A percentile compares a stretch with the other conserved stretches of the same genome.
These are phyloP conservation scores for Hyaloperonospora arabidopsidis DNA, from an alignment of 352 stramenopile species.

Conservation along the genomic window DNA sequence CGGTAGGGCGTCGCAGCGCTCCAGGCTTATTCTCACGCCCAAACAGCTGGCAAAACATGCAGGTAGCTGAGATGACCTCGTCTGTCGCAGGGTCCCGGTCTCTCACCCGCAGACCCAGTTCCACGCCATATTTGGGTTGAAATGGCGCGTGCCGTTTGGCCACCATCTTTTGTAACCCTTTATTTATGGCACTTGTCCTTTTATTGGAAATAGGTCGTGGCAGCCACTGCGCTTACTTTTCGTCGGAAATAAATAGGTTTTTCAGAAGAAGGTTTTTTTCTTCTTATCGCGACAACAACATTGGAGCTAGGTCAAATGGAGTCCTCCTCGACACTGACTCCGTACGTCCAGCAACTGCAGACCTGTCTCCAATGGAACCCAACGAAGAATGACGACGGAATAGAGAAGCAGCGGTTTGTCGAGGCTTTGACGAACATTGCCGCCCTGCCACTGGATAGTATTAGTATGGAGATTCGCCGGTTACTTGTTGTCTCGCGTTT, in stretches of 20 bases:
- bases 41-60: slow-evolving; percentile 59
- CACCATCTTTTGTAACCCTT: slow-evolving; percentile 3
- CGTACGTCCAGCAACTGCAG: slow-evolving; percentile 25
- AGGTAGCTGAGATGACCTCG: slow-evolving; percentile 37
- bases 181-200: no score
- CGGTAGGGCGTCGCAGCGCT: slow-evolving; percentile 34
- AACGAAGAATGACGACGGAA: slow-evolving; percentile 5
- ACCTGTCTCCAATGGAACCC: slow-evolving; percentile 38
- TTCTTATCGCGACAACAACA: not conserved
- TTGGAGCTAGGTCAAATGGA: slow-evolving; percentile 7
- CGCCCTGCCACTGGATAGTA: slow-evolving; percentile 50
- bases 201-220: no score
- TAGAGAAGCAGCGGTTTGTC: slow-evolving; percentile 46
- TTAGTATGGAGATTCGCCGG: slow-evolving; percentile 65
- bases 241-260: no score
- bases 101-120: slow-evolving; percentile 21
- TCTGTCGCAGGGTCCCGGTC: slow-evolving; percentile 31
- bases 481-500: slow-evolving; percentile 33
- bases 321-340: slow-evolving; percentile 17
- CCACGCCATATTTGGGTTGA: slow-evolving; percentile 16
- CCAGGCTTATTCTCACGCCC: slow-evolving; percentile 40
- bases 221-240: no score
- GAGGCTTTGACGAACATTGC: slow-evolving; percentile 69
- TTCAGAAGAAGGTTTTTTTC: no score
- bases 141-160: slow-evolving; percentile 17